Evolutionary conservation across 371 early-diverging fungal species (phyloP), one percentile per base, ranked within the genome.

Genomic region (Mortierella sp.): DNA sequence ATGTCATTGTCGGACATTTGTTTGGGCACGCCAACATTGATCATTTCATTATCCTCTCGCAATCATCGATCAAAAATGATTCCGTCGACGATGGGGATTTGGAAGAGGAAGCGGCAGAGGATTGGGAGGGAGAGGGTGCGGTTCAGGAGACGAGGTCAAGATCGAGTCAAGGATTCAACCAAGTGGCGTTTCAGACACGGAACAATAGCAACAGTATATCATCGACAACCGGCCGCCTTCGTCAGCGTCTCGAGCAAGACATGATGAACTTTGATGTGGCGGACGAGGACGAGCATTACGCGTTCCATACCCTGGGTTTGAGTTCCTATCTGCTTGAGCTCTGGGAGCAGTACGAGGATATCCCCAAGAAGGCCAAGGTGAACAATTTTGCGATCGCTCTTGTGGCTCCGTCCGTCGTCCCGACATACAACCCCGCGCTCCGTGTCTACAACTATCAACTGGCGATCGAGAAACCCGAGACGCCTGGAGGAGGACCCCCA

Each of bases 11-110:
- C 37, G 93, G 94, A 24, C 94, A 95, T 84, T 87, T 95, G 68
- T 95, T 87, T 79, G 96, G 95, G 5, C 96, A 96, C 86, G 89
- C 92, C 77, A 96, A 96, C 85, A 92, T 92, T 86, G 96, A 96
- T 74, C 91, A 93, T 68, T 93, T 95, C 71, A 73, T 83, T 39
- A 65, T 83, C 64, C 75, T 83, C 55, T 83, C 84, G 73, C 76
- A 86, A 75, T 16, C 84, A 9, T 67, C 76, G 1, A 29, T 81
- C 52, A n/a, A 22, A 22, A 52, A 13, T 11, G 63, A 65, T 58
- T 34, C 58, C 4, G 7, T 58, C 10, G 45, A 34, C 13, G 24
- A n/a, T n/a, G n/a, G n/a, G n/a, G n/a, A n/a, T n/a, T n/a, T 26
- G 8, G 48, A 47, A 8, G 64, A 48, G 50, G 64, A 53, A 6